A percentile compares a stretch with the other conserved stretches of the same genome.
phyloP scores from a whole-genome alignment of 2,329 filamentous ascomycete species.

The Chaetomium olivaceum region DNA sequence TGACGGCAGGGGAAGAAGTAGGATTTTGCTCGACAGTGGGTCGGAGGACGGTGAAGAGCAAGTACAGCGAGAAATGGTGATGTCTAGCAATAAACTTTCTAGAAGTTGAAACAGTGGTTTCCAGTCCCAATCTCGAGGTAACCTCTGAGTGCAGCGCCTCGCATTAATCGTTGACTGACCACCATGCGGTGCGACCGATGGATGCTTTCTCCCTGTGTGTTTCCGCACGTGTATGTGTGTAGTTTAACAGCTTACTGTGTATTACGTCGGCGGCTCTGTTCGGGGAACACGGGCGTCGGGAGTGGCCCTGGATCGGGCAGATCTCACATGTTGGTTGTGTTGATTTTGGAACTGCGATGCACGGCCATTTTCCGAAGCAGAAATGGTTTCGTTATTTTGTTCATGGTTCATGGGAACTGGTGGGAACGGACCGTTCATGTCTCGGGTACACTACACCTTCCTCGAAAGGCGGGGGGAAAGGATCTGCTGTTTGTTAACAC shows the following conservation, averaged over 20 bases:
- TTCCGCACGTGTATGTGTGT: not conserved
- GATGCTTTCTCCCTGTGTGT: not conserved
- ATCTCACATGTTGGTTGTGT: not conserved
- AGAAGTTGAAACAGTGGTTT: too few species aligned
- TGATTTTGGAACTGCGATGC: not conserved
- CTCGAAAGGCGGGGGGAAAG: not conserved
- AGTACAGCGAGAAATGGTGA: too few species aligned
- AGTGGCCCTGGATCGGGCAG: not conserved
- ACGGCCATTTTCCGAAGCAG: not conserved
- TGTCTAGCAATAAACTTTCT: too few species aligned
- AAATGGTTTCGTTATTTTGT: not conserved
- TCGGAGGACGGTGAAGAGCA: too few species aligned
- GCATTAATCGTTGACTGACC: not conserved
- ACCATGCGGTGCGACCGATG: not conserved
- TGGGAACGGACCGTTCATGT: not conserved
- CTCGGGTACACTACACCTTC: conserved; percentile 4
- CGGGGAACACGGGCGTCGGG: not conserved
- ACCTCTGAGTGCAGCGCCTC: not conserved
- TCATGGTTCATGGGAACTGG: not conserved
- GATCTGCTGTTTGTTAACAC: not conserved
- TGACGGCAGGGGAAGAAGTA: too few species aligned
- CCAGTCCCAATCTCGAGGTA: too few species aligned
- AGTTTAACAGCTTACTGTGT: not conserved
- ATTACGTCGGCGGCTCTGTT: conserved; percentile 20
- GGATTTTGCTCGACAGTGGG: too few species aligned